A percentile compares a stretch with the other conserved stretches of the same genome.
Conservation (phyloP, 805 yeast species). For the Cyberlindnera galapagoensis region DNA sequence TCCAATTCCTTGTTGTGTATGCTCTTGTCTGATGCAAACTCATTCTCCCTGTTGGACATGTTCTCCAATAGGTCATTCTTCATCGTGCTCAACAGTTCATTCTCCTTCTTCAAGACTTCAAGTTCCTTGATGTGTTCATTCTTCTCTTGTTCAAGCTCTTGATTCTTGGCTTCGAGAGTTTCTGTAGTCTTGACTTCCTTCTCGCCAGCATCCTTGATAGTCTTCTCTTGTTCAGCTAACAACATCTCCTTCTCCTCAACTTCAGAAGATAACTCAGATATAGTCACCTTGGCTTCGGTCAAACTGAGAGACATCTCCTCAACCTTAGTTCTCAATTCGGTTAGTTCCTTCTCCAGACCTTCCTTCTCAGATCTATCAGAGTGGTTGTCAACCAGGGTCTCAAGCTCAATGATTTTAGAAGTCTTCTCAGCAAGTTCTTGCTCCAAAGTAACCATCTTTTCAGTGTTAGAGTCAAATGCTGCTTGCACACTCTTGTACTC, state of each 20-base stretch:
- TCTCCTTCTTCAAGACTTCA: constrained; percentile 16
- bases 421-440: too few relatives aligned
- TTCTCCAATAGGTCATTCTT: constrained; percentile 63
- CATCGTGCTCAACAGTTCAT: constrained; percentile 29
- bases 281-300: background rate
- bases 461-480: too few relatives aligned
- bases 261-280: background rate
- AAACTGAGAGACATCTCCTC: background rate
- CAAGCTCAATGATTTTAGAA: too few relatives aligned
- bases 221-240: constrained; percentile 1
- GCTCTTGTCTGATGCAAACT: constrained; percentile 48
- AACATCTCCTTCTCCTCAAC: constrained; percentile 2
- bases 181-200: background rate
- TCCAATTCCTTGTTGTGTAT: constrained; percentile 44
- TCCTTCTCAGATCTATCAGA: too few relatives aligned
- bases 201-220: background rate
- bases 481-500: too few relatives aligned
- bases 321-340: background rate
- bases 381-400: too few relatives aligned
- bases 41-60: constrained; percentile 58
- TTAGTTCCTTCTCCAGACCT: too few relatives aligned
- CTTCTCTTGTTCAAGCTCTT: constrained; percentile 2
- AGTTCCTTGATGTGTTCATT: constrained; percentile 4
- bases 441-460: too few relatives aligned
- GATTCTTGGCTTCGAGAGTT: background rate